Conservation (phyloP, 202 grass and related monocot genomes). For the Carex arenaria region DNA sequence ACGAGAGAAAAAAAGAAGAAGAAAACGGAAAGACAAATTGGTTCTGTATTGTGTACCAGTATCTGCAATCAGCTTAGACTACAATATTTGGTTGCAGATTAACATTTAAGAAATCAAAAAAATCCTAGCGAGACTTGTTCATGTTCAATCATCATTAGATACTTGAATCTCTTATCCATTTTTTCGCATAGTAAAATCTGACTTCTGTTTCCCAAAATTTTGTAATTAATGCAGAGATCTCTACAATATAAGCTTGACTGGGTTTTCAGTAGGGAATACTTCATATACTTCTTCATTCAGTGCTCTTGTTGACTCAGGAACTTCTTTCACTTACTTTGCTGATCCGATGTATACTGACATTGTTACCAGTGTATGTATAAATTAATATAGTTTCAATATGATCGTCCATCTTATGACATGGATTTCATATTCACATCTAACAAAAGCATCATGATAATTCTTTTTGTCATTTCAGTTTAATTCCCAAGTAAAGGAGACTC, state of each 20-base stretch:
- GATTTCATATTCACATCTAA: neutral
- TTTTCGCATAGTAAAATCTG: neutral
- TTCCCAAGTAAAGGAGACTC: conserved; percentile 45
- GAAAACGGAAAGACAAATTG: neutral
- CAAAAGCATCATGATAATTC: neutral
- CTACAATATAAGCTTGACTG: conserved; percentile 75
- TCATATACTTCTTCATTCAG: conserved; percentile 32
- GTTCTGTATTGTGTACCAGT: neutral
- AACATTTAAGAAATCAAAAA: neutral
- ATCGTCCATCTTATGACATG: neutral
- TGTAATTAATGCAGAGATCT: conserved; percentile 44
- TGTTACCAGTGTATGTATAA: conserved; percentile 49
- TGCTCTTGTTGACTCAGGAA: conserved; percentile 79
- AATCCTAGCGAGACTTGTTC: neutral
- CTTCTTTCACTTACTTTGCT: conserved; percentile 63
- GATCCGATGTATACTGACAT: conserved; percentile 79
- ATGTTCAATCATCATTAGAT: neutral
- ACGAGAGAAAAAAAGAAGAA: neutral
- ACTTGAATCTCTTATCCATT: neutral
- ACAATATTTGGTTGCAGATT: neutral
- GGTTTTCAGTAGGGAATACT: conserved; percentile 37
- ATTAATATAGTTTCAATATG: conserved; percentile 8
- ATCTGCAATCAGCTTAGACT: neutral
- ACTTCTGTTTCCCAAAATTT: neutral
- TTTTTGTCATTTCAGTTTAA: conserved; percentile 52